Conservation (phyloP, 2,329 filamentous ascomycete genomes). For the Raffaelea albimanens region DNA sequence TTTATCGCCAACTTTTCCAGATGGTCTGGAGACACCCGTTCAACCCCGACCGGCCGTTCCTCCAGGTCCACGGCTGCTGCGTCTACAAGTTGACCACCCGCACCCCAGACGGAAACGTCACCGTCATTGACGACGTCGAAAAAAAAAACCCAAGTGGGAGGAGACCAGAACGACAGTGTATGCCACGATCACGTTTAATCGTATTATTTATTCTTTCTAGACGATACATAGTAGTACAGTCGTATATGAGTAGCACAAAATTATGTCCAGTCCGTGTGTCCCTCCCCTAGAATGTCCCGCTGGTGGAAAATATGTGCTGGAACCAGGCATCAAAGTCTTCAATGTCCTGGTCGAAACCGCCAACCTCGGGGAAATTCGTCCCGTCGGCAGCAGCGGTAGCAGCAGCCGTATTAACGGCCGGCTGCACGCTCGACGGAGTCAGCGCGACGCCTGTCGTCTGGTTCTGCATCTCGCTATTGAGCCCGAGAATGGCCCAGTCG, state of each 20-base stretch:
- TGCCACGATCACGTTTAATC: too few species aligned
- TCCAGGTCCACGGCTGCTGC: conserved; percentile 12
- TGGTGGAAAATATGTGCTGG: conserved; percentile 10
- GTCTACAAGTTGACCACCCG: conserved; percentile 8
- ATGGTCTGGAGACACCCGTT: conserved; percentile 70
- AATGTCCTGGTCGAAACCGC: neutral
- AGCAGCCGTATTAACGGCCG: neutral
- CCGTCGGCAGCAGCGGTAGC: neutral
- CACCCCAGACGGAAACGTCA: conserved; percentile 2
- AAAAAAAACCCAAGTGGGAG: too few species aligned
- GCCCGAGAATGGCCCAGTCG: conserved; percentile 11
- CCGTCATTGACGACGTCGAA: conserved; percentile 12
- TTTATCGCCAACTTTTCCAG: too few species aligned
- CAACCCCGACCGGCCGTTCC: conserved; percentile 21
- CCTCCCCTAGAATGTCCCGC: too few species aligned
- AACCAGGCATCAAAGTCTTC: conserved; percentile 16
- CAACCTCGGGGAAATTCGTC: neutral
- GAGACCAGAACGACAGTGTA: too few species aligned
- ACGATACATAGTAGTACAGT: too few species aligned
- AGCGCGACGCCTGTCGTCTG: neutral
- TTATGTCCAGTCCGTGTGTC: too few species aligned
- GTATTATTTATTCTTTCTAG: too few species aligned
- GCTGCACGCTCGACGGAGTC: neutral
- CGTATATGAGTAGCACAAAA: too few species aligned
- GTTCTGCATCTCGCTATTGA: conserved; percentile 6